A percentile compares a stretch with the other conserved stretches of the same genome.
Conservation (phyloP, 1,284 basidiomycete species). For the Ustilago sp. region DNA sequence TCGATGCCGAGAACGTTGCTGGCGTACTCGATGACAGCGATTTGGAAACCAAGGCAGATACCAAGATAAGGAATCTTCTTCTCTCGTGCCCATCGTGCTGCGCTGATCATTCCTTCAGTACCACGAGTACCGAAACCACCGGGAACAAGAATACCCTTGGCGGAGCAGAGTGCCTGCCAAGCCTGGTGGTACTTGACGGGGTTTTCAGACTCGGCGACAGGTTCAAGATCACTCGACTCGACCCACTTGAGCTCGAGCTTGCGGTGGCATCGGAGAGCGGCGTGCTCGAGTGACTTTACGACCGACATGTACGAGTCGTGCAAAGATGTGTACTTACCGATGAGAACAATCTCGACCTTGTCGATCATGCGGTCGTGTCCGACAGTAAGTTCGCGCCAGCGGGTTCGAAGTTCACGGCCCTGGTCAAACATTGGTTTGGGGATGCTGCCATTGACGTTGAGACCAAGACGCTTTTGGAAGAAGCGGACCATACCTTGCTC, state of each 20-base stretch:
- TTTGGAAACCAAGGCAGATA: conserved; percentile 97
- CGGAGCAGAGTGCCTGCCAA: conserved; percentile 91
- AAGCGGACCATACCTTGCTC: conserved; percentile 91
- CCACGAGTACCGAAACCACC: conserved; percentile 95
- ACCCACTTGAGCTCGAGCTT: conserved; percentile 80
- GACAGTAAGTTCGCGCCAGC: conserved; percentile 87
- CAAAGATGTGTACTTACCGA: conserved; percentile 97
- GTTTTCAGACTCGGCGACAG: conserved; percentile 79
- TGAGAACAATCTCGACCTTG: conserved; percentile 87
- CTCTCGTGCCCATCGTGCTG: conserved; percentile 95
- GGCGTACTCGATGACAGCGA: conserved; percentile 95
- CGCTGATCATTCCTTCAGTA: conserved; percentile 96
- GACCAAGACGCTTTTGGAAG: conserved; percentile 83
- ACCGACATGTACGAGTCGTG: conserved; percentile 99
- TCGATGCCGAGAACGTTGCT: conserved; percentile 83
- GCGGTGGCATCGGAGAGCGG: conserved; percentile 88
- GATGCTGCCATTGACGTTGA: conserved; percentile 76
- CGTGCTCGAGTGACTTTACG: conserved; percentile 95
- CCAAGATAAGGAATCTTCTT: conserved; percentile 94
- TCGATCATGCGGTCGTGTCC: conserved; percentile 93
- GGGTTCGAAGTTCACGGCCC: conserved; percentile 77
- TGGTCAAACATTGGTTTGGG: conserved; percentile 74
- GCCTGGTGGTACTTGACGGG: conserved; percentile 95
- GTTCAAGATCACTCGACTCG: conserved; percentile 92
- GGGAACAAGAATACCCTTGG: conserved; percentile 74